Conservation (phyloP, 1,284 basidiomycete genomes). For the Trichosporon sp. region DNA sequence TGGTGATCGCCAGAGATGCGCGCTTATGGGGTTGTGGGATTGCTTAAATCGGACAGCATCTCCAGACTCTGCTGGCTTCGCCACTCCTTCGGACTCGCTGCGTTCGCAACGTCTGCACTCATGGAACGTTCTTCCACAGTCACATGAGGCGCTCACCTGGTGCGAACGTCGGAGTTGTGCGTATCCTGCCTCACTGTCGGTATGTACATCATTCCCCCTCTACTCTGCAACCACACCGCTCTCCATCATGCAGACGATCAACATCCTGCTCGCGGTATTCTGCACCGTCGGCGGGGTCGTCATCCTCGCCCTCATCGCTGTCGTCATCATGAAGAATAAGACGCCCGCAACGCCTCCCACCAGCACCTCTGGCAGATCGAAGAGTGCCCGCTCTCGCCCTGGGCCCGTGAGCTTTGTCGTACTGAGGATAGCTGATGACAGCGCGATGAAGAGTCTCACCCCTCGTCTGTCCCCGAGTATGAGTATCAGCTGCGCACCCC, state of each 20-base stretch:
- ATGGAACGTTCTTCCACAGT: no score
- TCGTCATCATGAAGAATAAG: not conserved
- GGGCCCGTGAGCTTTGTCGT: not conserved
- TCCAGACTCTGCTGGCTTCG: no score
- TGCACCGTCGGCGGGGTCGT: constrained; percentile 1
- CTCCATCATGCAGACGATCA: not conserved
- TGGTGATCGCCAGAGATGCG: not conserved
- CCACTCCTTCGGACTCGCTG: no score
- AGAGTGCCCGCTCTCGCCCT: not conserved
- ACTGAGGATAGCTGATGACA: not conserved
- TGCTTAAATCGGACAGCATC: no score
- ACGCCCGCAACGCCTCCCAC: not conserved
- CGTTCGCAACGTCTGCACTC: no score
- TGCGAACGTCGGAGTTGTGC: no score
- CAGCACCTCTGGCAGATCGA: not conserved
- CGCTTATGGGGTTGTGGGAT: no score
- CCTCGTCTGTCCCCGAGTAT: not conserved
- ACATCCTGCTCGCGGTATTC: constrained; percentile 1
- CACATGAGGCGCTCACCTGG: no score
- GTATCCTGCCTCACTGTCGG: no score
- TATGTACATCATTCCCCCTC: no score
- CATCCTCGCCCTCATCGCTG: not conserved
- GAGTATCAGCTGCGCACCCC: not conserved
- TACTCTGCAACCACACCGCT: not conserved
- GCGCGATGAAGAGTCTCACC: not conserved